Base-by-base conservation (phyloP, 768 basidiomycete species). In the Floccularia luteovirens region DNA sequence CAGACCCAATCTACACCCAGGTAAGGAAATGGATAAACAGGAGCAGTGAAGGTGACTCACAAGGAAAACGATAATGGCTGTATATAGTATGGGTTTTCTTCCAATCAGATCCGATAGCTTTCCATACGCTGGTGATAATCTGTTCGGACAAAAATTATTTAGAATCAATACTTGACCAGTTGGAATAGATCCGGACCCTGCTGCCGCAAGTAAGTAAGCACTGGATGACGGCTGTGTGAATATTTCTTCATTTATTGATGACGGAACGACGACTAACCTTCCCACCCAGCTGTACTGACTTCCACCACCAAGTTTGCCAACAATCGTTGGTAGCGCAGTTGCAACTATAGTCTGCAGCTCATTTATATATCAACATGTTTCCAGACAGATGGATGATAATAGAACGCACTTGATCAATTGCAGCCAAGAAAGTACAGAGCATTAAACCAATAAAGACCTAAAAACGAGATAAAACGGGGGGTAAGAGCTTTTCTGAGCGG, bases 261-360 rank as follows among this genome's bases (percentile, higher is more conserved):
- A 41, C 16, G 13, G 21, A n/a, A 13, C 23, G 17, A 13, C 32
- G 16, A 56, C 67, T 12, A 38, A 78, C 82, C 72, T 79, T 41
- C 80, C 80, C 27, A 86, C 79, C 84, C 85, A 87, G 37, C 79
- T 76, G 45, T 87, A 86, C 25, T 65, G 64, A 11, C 56, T 67
- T 4, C 77, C 79, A 20, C 77, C 82, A 31, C 79, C 75, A 0
- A 87, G 67, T 17, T 81, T 54, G n/a, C 50, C 56, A 8, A 83
- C 78, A 36, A 88, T 86, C 0, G 81, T 84, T 1, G 84, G 83
- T 22, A 87, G 59, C n/a, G 84, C 83, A 5, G 83, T 86, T 7
- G 82, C 75, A 8, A 85, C 76, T 43, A 81, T 79, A 12, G 76
- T 79, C 77, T 79, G 23, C n/a, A 14, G 20, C 17, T 30, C 13